These are phyloP conservation scores for Sugiyamaella xylanicola DNA, from an alignment of 1,139 yeast genomes.

Conservation along the genomic window DNA sequence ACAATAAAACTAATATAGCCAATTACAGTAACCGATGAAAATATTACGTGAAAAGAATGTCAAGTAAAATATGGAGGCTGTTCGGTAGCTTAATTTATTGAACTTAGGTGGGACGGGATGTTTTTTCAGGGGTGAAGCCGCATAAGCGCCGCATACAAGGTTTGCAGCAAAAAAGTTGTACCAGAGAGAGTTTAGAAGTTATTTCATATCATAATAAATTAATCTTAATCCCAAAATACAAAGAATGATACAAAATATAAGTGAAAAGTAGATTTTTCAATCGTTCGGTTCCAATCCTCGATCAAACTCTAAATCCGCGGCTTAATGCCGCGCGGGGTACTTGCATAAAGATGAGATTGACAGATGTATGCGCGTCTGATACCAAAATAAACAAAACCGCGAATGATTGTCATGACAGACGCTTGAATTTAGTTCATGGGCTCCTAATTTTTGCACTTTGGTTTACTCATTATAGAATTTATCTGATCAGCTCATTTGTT, in stretches of 20 bases:
- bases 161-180: neutral
- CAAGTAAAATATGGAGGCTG: neutral
- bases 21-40: neutral
- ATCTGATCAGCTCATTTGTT: no score
- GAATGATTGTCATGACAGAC: neutral
- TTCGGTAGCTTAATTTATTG: neutral
- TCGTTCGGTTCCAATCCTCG: neutral
- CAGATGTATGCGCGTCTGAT: conserved; percentile 10
- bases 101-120: conserved; percentile 4
- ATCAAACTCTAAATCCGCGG: conserved; percentile 5
- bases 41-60: no score
- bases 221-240: neutral
- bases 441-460: no score
- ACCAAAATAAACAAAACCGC: conserved; percentile 8
- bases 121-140: conserved; percentile 11
- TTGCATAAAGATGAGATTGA: conserved; percentile 10
- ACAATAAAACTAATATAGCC: neutral
- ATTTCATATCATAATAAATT: no score
- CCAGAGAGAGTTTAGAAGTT: no score
- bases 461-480: no score
- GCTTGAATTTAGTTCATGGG: neutral
- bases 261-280: neutral
- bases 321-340: conserved; percentile 9
- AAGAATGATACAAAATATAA: neutral
- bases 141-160: neutral